Percentiles rank a stretch among this genome's conserved stretches.
Evolutionary conservation across 1,284 basidiomycete species (phyloP).

Genomic region (Wolfiporia cocos): DNA sequence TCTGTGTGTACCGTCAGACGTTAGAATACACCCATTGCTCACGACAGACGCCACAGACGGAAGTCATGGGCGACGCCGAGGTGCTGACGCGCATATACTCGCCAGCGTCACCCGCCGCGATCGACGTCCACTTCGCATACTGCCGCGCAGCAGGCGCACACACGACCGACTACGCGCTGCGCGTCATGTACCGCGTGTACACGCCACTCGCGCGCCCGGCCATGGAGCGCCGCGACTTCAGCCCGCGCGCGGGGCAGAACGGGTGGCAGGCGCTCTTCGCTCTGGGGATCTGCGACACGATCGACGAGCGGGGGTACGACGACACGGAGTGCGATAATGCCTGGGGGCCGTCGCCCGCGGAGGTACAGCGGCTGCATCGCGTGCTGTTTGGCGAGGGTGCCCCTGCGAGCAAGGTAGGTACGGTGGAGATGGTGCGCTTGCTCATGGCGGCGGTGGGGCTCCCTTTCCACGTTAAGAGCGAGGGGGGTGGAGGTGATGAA

Average conservation of each 20-base stretch:
- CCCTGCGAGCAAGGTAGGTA: neutral
- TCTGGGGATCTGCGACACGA: no score
- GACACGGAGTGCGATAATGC: neutral
- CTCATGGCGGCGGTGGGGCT: neutral
- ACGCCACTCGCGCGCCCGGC: neutral
- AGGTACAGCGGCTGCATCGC: neutral
- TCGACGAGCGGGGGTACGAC: neutral
- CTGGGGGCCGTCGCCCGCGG: neutral
- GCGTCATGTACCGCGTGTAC: neutral
- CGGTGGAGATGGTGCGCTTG: neutral
- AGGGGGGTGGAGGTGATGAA: neutral
- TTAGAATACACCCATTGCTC: no score
- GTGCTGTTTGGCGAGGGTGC: neutral
- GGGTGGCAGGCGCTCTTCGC: neutral
- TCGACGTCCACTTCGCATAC: neutral
- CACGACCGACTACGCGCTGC: neutral
- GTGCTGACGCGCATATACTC: conserved; percentile 1
- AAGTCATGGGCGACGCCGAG: neutral
- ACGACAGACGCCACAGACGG: neutral
- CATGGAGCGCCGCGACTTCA: neutral
- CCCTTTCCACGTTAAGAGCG: neutral
- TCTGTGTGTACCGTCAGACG: neutral
- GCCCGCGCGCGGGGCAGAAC: neutral
- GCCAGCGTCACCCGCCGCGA: neutral
- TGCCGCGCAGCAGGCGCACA: no score